These are phyloP conservation scores for Nematodospora valgi DNA, from an alignment of 805 yeast genomes.

Conservation along the genomic window DNA sequence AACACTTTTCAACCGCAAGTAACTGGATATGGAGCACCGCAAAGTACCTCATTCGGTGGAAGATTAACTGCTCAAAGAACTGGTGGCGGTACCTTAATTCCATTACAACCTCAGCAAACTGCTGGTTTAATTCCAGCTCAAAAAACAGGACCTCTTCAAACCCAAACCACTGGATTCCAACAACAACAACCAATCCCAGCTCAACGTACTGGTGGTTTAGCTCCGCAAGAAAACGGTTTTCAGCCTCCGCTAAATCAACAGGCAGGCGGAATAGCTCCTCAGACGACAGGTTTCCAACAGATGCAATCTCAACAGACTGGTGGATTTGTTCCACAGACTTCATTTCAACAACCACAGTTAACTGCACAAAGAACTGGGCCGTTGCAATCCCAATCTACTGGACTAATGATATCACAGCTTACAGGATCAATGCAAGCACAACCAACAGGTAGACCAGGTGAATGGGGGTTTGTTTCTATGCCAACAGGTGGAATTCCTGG, in stretches of 20 bases:
- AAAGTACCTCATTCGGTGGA: conserved; percentile 28
- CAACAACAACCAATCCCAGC: conserved; percentile 16
- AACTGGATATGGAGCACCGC: conserved; percentile 22
- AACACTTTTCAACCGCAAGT: conserved; percentile 41
- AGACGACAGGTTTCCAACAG: conserved; percentile 23
- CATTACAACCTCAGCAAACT: conserved; percentile 65
- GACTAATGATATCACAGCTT: conserved; percentile 31
- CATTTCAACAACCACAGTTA: conserved; percentile 16
- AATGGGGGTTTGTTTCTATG: conserved; percentile 72
- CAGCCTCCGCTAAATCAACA: conserved; percentile 35
- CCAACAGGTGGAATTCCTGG: conserved; percentile 75
- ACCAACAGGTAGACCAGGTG: conserved; percentile 68
- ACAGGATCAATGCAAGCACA: conserved; percentile 48
- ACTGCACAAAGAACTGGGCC: conserved; percentile 20
- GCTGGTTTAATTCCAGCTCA: conserved; percentile 57
- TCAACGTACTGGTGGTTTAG: conserved; percentile 7
- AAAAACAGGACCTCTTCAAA: conserved; percentile 32
- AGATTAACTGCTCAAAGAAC: conserved; percentile 37
- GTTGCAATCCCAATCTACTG: conserved; percentile 33
- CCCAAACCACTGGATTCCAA: conserved; percentile 17
- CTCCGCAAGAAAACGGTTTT: conserved; percentile 15
- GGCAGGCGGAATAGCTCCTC: conserved; percentile 35
- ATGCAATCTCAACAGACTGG: conserved; percentile 21
- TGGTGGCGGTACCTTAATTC: conserved; percentile 43
- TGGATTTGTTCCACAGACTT: conserved; percentile 26